These are phyloP conservation scores for Penicillium sp. DNA, from an alignment of 2,329 filamentous ascomycete genomes.

Conservation along the genomic window DNA sequence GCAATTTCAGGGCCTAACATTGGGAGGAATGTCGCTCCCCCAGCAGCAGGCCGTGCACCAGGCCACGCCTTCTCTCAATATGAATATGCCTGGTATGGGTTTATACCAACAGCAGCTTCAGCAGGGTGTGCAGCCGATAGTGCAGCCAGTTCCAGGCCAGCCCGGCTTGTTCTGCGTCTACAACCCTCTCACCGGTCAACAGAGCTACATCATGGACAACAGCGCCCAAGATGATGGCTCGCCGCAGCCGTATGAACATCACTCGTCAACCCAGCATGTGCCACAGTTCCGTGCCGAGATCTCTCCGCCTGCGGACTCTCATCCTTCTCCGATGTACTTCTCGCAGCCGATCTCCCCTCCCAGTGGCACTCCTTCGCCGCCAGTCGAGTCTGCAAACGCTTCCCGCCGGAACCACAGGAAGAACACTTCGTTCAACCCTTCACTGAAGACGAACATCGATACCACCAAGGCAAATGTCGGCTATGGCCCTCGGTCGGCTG, in stretches of 20 bases:
- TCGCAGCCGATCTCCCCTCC: slow-evolving; percentile 65
- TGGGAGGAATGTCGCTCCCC: slow-evolving; percentile 49
- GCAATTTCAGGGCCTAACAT: slow-evolving; percentile 74
- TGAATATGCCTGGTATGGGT: slow-evolving; percentile 54
- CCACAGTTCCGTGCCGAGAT: slow-evolving; percentile 74
- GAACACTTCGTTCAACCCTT: slow-evolving; percentile 67
- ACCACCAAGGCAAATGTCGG: slow-evolving; percentile 51
- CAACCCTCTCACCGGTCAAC: slow-evolving; percentile 82
- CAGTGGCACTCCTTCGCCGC: slow-evolving; percentile 65
- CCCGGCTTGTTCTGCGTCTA: slow-evolving; percentile 79
- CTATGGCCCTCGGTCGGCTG: slow-evolving; percentile 72
- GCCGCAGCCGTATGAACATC: slow-evolving; percentile 31
- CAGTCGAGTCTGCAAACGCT: slow-evolving; percentile 75
- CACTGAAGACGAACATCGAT: slow-evolving; percentile 47
- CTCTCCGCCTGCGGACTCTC: slow-evolving; percentile 70
- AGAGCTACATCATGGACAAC: slow-evolving; percentile 75
- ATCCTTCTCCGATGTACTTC: slow-evolving; percentile 55
- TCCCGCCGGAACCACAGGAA: slow-evolving; percentile 96
- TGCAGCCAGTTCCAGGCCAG: slow-evolving; percentile 63
- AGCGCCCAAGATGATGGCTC: slow-evolving; percentile 51
- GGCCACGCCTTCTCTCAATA: slow-evolving; percentile 52
- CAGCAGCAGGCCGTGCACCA: slow-evolving; percentile 54
- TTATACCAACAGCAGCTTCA: slow-evolving; percentile 66
- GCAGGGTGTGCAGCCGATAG: slow-evolving; percentile 64
- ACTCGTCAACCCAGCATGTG: slow-evolving; percentile 52